Conservation (phyloP, 2,329 filamentous ascomycete genomes). For the Pseudogymnoascus sp. region DNA sequence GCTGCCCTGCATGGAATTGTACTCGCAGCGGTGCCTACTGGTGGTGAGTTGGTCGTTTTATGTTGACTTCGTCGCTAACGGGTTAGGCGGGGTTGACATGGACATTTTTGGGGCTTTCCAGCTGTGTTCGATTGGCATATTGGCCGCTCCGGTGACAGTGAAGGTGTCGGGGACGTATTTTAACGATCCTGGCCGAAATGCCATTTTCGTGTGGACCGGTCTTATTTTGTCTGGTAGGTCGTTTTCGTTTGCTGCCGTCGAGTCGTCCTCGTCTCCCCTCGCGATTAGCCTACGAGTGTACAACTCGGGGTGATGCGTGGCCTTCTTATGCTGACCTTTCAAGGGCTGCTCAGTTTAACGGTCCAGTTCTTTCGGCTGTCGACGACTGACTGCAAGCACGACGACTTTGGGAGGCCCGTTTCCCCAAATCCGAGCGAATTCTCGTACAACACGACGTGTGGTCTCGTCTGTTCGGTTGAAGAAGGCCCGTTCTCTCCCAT, state of each 20-base stretch:
- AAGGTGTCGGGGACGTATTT: constrained; percentile 57
- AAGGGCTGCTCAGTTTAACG: constrained; percentile 53
- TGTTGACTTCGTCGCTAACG: not conserved
- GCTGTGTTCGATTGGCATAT: constrained; percentile 56
- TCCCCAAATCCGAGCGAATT: constrained; percentile 35
- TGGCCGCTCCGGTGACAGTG: constrained; percentile 56
- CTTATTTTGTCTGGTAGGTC: constrained; percentile 54
- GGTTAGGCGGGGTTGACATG: constrained; percentile 54
- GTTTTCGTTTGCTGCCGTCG: not conserved
- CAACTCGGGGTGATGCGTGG: too few relatives aligned
- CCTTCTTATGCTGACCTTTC: too few relatives aligned
- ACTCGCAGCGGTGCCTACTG: constrained; percentile 50
- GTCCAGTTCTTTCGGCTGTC: constrained; percentile 56
- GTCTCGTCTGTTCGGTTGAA: constrained; percentile 38
- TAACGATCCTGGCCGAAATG: constrained; percentile 53
- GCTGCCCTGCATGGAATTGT: constrained; percentile 58
- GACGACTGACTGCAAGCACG: constrained; percentile 35
- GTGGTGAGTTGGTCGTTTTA: constrained; percentile 37
- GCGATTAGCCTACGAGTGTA: too few relatives aligned
- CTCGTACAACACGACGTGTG: constrained; percentile 39
- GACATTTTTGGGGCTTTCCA: constrained; percentile 63
- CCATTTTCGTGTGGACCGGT: constrained; percentile 59
- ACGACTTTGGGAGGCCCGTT: constrained; percentile 33
- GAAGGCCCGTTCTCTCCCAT: constrained; percentile 47
- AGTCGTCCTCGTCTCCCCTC: too few relatives aligned